Evolutionary conservation across 164 flowering plant species (phyloP).

Genomic region (grape (Vitis vinifera)): DNA sequence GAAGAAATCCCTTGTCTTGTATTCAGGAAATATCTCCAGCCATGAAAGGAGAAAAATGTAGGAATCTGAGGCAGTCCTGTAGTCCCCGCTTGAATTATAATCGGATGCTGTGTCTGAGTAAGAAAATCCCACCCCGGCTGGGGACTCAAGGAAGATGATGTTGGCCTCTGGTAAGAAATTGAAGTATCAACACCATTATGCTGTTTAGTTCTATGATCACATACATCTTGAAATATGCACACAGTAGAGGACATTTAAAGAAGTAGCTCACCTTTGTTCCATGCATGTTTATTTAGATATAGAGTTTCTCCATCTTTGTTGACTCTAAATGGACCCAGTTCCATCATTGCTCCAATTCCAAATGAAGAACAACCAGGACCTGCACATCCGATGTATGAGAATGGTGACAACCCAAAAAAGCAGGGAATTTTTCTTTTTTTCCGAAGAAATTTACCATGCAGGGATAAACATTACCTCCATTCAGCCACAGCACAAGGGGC

Average conservation of each 20-base stretch:
- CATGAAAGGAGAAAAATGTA: constrained; percentile 39
- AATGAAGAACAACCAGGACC: constrained; percentile 69
- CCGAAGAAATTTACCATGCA: no score
- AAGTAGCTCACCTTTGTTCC: constrained; percentile 49
- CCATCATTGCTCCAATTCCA: constrained; percentile 62
- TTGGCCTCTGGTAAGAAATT: constrained; percentile 38
- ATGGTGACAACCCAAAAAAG: no score
- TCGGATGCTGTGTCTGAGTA: constrained; percentile 55
- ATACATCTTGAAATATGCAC: no score
- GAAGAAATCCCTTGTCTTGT: constrained; percentile 35
- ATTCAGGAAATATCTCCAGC: constrained; percentile 44
- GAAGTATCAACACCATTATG: no score
- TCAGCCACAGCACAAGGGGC: constrained; percentile 39
- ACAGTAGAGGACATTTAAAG: not conserved
- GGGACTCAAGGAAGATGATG: constrained; percentile 55
- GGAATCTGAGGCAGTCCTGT: constrained; percentile 41
- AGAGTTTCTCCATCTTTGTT: constrained; percentile 50
- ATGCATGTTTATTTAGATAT: constrained; percentile 36
- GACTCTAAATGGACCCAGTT: constrained; percentile 64
- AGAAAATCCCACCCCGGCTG: constrained; percentile 65
- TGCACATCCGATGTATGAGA: constrained; percentile 12
- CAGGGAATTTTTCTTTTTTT: no score
- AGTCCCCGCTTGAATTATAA: constrained; percentile 33
- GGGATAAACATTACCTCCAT: constrained; percentile 36
- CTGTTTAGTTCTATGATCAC: no score